Base-by-base conservation (phyloP, 768 basidiomycete species). In the Russula earlei region DNA sequence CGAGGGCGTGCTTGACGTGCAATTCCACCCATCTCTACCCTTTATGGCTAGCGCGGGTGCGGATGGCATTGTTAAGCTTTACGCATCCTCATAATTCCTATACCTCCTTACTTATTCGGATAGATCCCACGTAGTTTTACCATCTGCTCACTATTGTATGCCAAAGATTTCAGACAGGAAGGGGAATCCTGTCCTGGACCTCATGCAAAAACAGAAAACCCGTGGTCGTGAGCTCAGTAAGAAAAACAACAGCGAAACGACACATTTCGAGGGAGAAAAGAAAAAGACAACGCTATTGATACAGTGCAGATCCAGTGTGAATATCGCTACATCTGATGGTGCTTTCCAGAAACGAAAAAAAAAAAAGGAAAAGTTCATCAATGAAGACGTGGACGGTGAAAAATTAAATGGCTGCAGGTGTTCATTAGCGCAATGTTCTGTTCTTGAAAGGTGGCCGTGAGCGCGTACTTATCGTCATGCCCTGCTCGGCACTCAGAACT, bases 41-140 rank as follows among this genome's bases (percentile, higher is more conserved):
- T 82, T 93, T 66, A 82, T 96, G 78, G 91, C 87, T 15, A 95
- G 90, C 68, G 89, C 90, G 19, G 95, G 95, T n/a, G 91, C 91
- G 12, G 95, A 97, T 71, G 93, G 94, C 25, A 85, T 91, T 43
- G 83, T 97, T 58, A 91, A 91, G 70, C 75, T 97, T 25, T 96
- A 89, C 68, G 87, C 88, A 59, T 87, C 87, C 65, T 91, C 87
- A 72, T 90, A 76, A 76, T 44, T 44, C 38, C 46, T 44, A 50
- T 57, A 54, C 52, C 47, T 51, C 20, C 37, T 36, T 49, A 33
- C 37, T 25, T 56, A 34, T 33, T 37, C 22, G 34, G 51, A 58
- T 58, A 37, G 52, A 52, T 41, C 27, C 25, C 8, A 52, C 47
- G 33, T 58, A 47, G 46, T 33, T 53, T 54, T 54, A 58, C 52